These are phyloP conservation scores for Buddleja alternifolia DNA, from an alignment of 257 asterid genomes.

Conservation along the genomic window DNA sequence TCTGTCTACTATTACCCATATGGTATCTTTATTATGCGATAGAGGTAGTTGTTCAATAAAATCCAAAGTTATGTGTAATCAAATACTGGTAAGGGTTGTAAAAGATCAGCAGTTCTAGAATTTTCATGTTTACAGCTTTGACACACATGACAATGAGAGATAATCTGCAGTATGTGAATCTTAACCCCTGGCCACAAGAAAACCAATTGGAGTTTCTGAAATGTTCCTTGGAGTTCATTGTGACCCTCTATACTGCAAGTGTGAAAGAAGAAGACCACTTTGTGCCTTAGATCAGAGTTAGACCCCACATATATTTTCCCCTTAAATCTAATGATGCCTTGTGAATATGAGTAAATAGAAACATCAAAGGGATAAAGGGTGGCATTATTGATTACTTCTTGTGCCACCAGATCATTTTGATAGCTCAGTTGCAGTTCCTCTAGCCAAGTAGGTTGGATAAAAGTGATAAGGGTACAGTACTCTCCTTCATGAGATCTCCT, in stretches of 20 bases:
- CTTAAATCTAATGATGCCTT: not conserved
- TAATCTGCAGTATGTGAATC: not conserved
- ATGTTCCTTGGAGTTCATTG: too few relatives aligned
- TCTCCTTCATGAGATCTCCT: not conserved
- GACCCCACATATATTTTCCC: not conserved
- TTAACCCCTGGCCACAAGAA: not conserved
- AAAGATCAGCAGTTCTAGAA: not conserved
- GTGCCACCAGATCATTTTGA: not conserved
- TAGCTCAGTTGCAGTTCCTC: not conserved
- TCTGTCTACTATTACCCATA: constrained; percentile 9
- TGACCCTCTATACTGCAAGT: too few relatives aligned
- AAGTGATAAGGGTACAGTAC: not conserved
- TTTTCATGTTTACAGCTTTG: not conserved
- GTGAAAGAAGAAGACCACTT: not conserved
- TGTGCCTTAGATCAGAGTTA: not conserved
- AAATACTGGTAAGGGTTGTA: not conserved
- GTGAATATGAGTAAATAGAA: not conserved
- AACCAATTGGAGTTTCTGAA: not conserved
- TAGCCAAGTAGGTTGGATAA: not conserved
- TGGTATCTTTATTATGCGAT: not conserved
- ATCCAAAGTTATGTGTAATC: not conserved
- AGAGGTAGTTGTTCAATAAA: not conserved
- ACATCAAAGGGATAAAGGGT: too few relatives aligned
- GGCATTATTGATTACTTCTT: not conserved
- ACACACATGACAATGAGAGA: not conserved